Evolutionary conservation across 169 alveolate species (phyloP), one percentile per base, ranked within the genome.

Genomic region (Plasmodium blacklocki): DNA sequence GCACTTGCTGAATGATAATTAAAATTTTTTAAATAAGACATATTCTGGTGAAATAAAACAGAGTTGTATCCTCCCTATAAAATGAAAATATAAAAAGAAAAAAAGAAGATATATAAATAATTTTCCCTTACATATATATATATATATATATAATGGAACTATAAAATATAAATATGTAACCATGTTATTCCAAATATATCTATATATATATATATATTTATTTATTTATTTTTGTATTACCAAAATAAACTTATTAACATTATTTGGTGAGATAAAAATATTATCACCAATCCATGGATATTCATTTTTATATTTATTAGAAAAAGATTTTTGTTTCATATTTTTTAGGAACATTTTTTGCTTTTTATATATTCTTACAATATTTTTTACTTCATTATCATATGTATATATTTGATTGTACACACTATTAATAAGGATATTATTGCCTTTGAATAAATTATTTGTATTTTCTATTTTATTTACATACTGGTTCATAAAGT

Each of bases 241-340:
- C 86, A 71, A 43, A 50, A 83, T 47, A 49, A 26, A 83, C 21
- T 39, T 43, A 29, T 71, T 45, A n/a, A 83, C 74, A 32, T 83
- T 50, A 23, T 83, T 83, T 12, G 62, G 73, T 29, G 62, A 70
- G 39, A 83, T 66, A 39, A 68, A 62, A 43, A 70, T 67, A 29
- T 83, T 83, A 29, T 67, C 73, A 2, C 91, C 91, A 3, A 56
- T 60, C 91, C 91, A 83, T 11, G 91, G 91, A 70, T 43, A 83
- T n/a, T 60, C 29, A 67, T 83, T 43, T 26, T 62, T 83, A 70
- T 83, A 83, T 49, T 70, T 83, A 0, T 50, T 52, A 18, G 67
- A 56, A 14, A 83, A 43, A 56, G 68, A 43, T 29, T 73, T 59
- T 50, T 70, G 67, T 47, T 83, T 71, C 15, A 29, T 52, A 70